phyloP scores from a whole-genome alignment of 106 monocot species.

The Iris macrosiphon region DNA sequence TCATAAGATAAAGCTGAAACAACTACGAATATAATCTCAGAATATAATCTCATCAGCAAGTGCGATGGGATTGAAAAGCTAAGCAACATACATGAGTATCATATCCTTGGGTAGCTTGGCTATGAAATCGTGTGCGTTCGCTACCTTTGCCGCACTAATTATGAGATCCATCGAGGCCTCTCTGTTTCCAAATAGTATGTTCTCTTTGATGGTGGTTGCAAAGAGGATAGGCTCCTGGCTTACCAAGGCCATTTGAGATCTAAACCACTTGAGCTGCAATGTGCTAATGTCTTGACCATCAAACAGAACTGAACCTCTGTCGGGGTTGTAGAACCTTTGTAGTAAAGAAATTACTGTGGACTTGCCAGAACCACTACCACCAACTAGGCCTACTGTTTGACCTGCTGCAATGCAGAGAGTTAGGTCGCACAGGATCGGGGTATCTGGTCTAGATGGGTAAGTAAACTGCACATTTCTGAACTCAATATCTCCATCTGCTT shows the following conservation, averaged over 20 bases:
- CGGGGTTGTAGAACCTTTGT: slow-evolving; percentile 33
- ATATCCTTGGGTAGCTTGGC: slow-evolving; percentile 62
- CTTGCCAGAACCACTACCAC: slow-evolving; percentile 39
- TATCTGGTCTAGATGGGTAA: slow-evolving; percentile 35
- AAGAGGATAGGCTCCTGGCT: slow-evolving; percentile 35
- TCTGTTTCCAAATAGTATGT: slow-evolving; percentile 38
- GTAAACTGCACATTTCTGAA: slow-evolving; percentile 27
- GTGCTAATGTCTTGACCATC: slow-evolving; percentile 21
- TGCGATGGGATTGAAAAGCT: background rate
- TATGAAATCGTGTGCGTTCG: slow-evolving; percentile 75
- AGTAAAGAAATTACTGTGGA: slow-evolving; percentile 34
- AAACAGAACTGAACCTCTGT: slow-evolving; percentile 18
- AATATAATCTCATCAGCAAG: background rate
- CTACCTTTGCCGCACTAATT: slow-evolving; percentile 38
- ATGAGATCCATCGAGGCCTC: slow-evolving; percentile 22
- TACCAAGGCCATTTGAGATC: slow-evolving; percentile 33
- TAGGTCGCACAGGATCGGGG: slow-evolving; percentile 6
- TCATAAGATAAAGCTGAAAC: background rate
- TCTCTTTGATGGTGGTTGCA: slow-evolving; percentile 42
- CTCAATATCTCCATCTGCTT: slow-evolving; percentile 16
- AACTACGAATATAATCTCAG: background rate
- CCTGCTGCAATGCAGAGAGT: slow-evolving; percentile 21
- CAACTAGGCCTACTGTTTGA: slow-evolving; percentile 25
- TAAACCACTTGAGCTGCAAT: slow-evolving; percentile 28
- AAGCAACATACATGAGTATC: slow-evolving; percentile 37